Conservation (phyloP, 1,284 basidiomycete genomes). For the Singerocomus inundabilis region DNA sequence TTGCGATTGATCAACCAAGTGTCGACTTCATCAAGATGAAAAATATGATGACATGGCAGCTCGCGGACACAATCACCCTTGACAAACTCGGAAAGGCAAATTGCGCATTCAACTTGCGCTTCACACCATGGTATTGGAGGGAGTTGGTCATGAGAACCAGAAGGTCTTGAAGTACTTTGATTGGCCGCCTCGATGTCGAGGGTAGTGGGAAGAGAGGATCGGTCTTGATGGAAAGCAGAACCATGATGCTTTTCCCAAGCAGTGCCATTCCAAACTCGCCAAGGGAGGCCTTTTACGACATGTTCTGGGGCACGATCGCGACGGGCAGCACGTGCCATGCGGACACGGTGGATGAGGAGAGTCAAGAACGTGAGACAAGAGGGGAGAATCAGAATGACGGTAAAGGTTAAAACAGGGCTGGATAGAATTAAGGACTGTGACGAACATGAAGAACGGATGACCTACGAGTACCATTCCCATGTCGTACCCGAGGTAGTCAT, state of each 20-base stretch:
- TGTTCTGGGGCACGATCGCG: slow-evolving; percentile 80
- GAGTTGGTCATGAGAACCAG: slow-evolving; percentile 41
- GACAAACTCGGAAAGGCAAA: slow-evolving; percentile 83
- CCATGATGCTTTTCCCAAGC: slow-evolving; percentile 75
- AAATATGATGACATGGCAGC: slow-evolving; percentile 87
- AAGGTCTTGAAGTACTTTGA: slow-evolving; percentile 35
- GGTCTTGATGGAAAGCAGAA: slow-evolving; percentile 33
- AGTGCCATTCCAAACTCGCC: slow-evolving; percentile 75
- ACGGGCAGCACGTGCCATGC: slow-evolving; percentile 70
- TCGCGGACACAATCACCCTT: slow-evolving; percentile 86
- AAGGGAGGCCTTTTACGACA: slow-evolving; percentile 71
- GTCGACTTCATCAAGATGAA: slow-evolving; percentile 84
- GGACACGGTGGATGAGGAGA: slow-evolving; percentile 75
- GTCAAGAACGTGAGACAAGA: slow-evolving; percentile 80
- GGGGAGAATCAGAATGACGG: slow-evolving; percentile 77
- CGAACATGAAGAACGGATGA: slow-evolving; percentile 21
- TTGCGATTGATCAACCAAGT: slow-evolving; percentile 87
- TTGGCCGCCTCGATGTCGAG: slow-evolving; percentile 41
- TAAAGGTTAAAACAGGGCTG: slow-evolving; percentile 79
- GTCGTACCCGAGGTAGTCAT: slow-evolving; percentile 76
- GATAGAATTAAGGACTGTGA: slow-evolving; percentile 9
- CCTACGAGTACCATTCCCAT: slow-evolving; percentile 86
- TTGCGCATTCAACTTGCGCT: slow-evolving; percentile 79
- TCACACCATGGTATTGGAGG: slow-evolving; percentile 68
- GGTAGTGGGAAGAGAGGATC: slow-evolving; percentile 27